Evolutionary conservation across 352 stramenopile genomes (phyloP).

Genomic region (Albugo laibachii): DNA sequence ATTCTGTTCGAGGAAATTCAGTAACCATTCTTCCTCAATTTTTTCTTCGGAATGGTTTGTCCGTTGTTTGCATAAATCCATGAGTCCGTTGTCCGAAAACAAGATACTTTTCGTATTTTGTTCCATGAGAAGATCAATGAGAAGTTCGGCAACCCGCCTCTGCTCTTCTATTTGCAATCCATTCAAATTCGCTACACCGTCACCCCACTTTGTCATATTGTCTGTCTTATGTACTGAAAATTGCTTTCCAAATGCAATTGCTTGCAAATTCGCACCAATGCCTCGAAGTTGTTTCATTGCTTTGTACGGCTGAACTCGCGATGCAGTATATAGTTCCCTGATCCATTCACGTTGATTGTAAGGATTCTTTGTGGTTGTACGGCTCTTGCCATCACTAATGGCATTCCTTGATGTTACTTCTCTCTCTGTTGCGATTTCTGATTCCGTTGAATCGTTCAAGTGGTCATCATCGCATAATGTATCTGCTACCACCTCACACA

Average conservation of each 20-base stretch:
- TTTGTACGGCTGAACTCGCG: constrained; percentile 37
- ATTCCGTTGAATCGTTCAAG: too few species aligned
- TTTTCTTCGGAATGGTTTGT: constrained; percentile 8
- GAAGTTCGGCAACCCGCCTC: constrained; percentile 23
- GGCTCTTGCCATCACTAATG: too few species aligned
- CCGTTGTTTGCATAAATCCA: neutral
- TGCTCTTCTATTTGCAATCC: constrained; percentile 15
- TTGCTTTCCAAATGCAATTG: constrained; percentile 29
- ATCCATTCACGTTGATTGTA: constrained; percentile 25
- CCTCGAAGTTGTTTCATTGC: constrained; percentile 43
- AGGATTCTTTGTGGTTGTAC: too few species aligned
- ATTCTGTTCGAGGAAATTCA: constrained; percentile 30
- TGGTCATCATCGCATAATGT: constrained; percentile 23
- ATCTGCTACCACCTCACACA: constrained; percentile 68
- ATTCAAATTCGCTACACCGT: constrained; percentile 4
- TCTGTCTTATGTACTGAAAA: constrained; percentile 13
- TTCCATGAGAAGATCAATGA: constrained; percentile 37
- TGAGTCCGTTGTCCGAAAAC: constrained; percentile 1
- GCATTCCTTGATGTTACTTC: too few species aligned
- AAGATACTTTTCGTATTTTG: constrained; percentile 22
- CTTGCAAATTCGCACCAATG: constrained; percentile 25
- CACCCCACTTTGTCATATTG: constrained; percentile 11
- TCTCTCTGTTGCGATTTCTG: too few species aligned
- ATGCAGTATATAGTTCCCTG: constrained; percentile 52
- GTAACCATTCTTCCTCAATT: constrained; percentile 26